Evolutionary conservation across 257 asterid genomes (phyloP).

Genomic region (Nyctanthes arbortristis): DNA sequence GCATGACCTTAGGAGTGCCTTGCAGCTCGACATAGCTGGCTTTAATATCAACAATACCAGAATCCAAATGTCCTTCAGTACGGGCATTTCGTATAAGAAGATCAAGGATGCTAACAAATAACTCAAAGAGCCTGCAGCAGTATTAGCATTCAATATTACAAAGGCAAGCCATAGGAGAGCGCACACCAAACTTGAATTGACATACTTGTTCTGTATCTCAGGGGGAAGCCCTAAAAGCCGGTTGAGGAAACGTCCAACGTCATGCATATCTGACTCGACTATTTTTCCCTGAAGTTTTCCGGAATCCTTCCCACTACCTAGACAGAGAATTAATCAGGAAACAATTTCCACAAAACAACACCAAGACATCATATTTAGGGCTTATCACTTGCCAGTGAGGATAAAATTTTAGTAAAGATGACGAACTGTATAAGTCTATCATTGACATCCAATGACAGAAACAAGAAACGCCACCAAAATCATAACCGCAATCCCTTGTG

Average conservation of each 20-base stretch:
- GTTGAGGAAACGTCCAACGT: constrained; percentile 97
- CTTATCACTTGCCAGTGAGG: background rate
- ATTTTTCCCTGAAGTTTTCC: constrained; percentile 81
- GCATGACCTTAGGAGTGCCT: constrained; percentile 79
- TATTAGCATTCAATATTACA: constrained; percentile 35
- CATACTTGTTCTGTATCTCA: constrained; percentile 86
- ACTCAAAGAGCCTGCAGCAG: constrained; percentile 86
- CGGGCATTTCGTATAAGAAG: constrained; percentile 78
- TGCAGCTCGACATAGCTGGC: constrained; percentile 74
- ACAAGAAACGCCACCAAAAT: background rate
- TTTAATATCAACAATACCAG: constrained; percentile 92
- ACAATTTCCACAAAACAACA: constrained; percentile 18
- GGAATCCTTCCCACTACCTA: constrained; percentile 80
- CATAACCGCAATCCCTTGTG: no score
- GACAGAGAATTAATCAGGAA: constrained; percentile 16
- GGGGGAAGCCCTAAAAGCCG: constrained; percentile 95
- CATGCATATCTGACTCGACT: constrained; percentile 95
- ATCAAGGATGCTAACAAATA: constrained; percentile 83
- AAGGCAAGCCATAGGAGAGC: constrained; percentile 4
- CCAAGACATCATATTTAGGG: background rate
- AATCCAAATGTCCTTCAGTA: constrained; percentile 85
- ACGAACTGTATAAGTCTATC: background rate
- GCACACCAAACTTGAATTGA: constrained; percentile 19
- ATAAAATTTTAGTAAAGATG: constrained; percentile 5
- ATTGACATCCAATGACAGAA: background rate